phyloP scores from a whole-genome alignment of 257 asterid genomes.

The Striga asiatica region DNA sequence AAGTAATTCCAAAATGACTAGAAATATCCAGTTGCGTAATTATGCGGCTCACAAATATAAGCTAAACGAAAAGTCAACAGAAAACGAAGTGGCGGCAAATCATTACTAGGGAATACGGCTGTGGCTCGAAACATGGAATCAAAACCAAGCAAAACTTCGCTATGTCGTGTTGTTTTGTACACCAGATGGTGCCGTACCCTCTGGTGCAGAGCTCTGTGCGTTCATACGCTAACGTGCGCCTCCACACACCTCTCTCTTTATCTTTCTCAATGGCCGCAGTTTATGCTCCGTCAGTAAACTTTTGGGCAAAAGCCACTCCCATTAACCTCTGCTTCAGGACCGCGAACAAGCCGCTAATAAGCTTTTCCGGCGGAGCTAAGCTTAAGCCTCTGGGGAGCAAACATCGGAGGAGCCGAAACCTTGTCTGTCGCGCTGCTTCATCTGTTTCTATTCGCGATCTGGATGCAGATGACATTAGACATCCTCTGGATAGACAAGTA shows the following conservation, averaged over 20 bases:
- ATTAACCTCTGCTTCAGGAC: constrained; percentile 15
- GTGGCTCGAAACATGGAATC: constrained; percentile 34
- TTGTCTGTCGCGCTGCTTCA: constrained; percentile 45
- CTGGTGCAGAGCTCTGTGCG: constrained; percentile 1
- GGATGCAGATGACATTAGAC: constrained; percentile 89
- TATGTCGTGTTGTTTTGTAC: constrained; percentile 15
- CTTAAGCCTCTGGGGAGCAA: constrained; percentile 14
- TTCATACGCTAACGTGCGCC: constrained; percentile 23
- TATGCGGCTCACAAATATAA: too few relatives aligned
- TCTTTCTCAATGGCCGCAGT: constrained; percentile 40
- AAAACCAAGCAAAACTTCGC: background rate
- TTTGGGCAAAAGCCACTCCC: constrained; percentile 17
- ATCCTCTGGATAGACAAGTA: constrained; percentile 93
- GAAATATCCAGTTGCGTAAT: too few relatives aligned
- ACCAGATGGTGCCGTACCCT: constrained; percentile 6
- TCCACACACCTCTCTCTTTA: background rate
- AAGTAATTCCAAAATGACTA: too few relatives aligned
- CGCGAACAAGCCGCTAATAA: constrained; percentile 9
- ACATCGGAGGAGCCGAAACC: background rate
- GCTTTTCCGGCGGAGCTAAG: constrained; percentile 15
- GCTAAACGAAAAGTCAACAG: constrained; percentile 26
- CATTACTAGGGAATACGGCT: constrained; percentile 29
- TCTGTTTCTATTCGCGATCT: constrained; percentile 45
- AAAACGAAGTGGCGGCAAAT: constrained; percentile 56
- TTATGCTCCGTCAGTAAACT: constrained; percentile 25